A percentile compares a stretch with the other conserved stretches of the same genome.
These are phyloP conservation scores for Taiozyma sp. DNA, from an alignment of 1,139 yeast genomes.

Conservation along the genomic window DNA sequence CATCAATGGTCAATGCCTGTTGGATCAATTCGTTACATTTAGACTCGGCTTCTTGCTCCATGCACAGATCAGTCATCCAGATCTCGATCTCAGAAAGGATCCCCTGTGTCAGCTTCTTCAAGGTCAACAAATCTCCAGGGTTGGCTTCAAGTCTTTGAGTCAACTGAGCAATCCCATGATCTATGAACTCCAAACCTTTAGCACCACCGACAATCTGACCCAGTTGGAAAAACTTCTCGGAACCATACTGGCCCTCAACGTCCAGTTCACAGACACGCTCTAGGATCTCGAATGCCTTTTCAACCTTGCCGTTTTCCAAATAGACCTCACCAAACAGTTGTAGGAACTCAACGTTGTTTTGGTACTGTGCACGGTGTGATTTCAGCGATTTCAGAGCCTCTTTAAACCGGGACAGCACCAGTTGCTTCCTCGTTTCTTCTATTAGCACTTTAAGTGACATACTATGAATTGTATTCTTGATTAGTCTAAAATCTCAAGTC, in stretches of 20 bases:
- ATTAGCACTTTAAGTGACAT: slow-evolving; percentile 11
- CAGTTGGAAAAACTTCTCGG: slow-evolving; percentile 79
- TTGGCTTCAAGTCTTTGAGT: slow-evolving; percentile 27
- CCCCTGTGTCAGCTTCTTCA: slow-evolving; percentile 57
- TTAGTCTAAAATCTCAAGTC: no score
- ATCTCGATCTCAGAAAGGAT: slow-evolving; percentile 85
- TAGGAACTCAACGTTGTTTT: slow-evolving; percentile 31
- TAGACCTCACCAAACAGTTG: slow-evolving; percentile 68
- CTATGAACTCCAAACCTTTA: slow-evolving; percentile 65
- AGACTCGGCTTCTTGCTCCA: slow-evolving; percentile 84
- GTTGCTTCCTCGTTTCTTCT: slow-evolving; percentile 28
- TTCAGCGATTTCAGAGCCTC: slow-evolving; percentile 36
- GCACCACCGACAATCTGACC: slow-evolving; percentile 88
- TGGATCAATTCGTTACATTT: slow-evolving; percentile 71
- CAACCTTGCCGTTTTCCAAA: slow-evolving; percentile 73
- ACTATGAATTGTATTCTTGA: no score
- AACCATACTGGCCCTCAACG: slow-evolving; percentile 55
- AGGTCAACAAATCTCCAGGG: slow-evolving; percentile 21
- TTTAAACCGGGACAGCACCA: slow-evolving; percentile 27
- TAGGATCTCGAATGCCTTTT: slow-evolving; percentile 65
- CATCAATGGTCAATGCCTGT: slow-evolving; percentile 58
- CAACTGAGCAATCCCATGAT: slow-evolving; percentile 49
- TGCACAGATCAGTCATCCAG: slow-evolving; percentile 98
- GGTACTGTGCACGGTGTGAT: slow-evolving; percentile 22
- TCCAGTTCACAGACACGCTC: slow-evolving; percentile 64